Evolutionary conservation across 805 yeast species (phyloP), one percentile per base, ranked within the genome.

Genomic region (Sungouiella blattae): DNA sequence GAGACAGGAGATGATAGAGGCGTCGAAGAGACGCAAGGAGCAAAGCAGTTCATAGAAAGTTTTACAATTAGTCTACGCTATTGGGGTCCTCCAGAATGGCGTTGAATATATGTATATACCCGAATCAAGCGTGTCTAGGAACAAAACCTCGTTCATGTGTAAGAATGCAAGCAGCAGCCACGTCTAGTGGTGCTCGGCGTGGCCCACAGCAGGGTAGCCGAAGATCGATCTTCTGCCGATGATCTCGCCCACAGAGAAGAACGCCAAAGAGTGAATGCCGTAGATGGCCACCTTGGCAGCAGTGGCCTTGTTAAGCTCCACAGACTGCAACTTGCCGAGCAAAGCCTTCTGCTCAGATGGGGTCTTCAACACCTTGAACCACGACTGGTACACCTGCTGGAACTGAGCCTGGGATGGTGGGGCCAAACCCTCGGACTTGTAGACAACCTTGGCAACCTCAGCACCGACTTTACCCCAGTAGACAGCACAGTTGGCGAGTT

Each of bases 201-300:
- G 77, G 43, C 78, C 80, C 50, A 64, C 73, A 12, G 73, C 55
- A 57, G 86, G 85, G 75, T 93, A 91, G 50, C 97, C 96, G 57
- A 88, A 85, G 42, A 93, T 53, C 56, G 85, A 79, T 74, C 98
- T 84, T 75, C 98, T 87, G 58, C 98, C 98, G 57, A 93, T 75
- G 51, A 89, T 79, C 75, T 93, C 98, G 60, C 98, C 98, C 30
- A 91, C 73, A 18, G 97, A 79, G 68, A 88, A 93, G 61, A 89
- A 75, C 46, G 97, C 98, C 48, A 86, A 71, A 37, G 91, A 67
- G 70, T 93, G 98, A 50, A 88, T 67, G 49, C 79, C 80, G 66
- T 78, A 80, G 32, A 89, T 82, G 52, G 83, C 82, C 60, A 75
- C 84, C 66, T 77, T 79, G 52, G 78, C 63, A 47, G 67, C 72